Evolutionary conservation across 78 protist species (phyloP), one percentile per base, ranked within the genome.

Genomic region (Tieghemostelium lacteum): DNA sequence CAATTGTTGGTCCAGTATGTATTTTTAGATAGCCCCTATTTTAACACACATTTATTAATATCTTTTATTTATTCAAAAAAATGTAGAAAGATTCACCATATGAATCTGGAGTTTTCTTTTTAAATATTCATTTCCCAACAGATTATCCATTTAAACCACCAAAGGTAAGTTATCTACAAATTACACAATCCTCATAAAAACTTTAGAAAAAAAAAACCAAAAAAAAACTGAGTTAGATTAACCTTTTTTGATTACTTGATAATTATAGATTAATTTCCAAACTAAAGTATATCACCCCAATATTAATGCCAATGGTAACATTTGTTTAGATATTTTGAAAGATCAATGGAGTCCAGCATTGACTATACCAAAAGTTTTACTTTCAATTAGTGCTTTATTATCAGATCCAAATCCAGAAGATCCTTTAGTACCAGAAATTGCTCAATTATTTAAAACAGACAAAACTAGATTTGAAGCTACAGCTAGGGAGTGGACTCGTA

Each of bases 101-200:
- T 74, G 96, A 80, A n/a, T 96, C 97, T 12, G 98, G 98, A 16
- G 71, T 94, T 62, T 94, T 94, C 86, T 92, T 86, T 86, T 78
- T 96, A 88, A 75, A 92, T 89, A 96, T 97, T 65, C 85, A 78
- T 80, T 97, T 98, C 88, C 99, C 99, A 22, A 69, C 96, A 12
- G 99, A 98, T 80, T 98, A 98, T 73, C 99, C 99, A 14, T 97
- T 97, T 97, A 98, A 97, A 93, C 98, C 99, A 31, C 99, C 99
- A 22, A 95, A 92, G 93, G 96, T 97, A 66, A 49, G 26, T 24
- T 12, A 34, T 26, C 12, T 6, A 33, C 10, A 22, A 40, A 49
- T 67, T n/a, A 29, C 5, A 20, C 40, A 40, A 61, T 10, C 7
- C 12, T 14, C 17, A 45, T 55, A 17, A 0, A 63, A 7, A 66